These are phyloP conservation scores for Xylaria grammica DNA, from an alignment of 495 filamentous ascomycete genomes.

Conservation along the genomic window DNA sequence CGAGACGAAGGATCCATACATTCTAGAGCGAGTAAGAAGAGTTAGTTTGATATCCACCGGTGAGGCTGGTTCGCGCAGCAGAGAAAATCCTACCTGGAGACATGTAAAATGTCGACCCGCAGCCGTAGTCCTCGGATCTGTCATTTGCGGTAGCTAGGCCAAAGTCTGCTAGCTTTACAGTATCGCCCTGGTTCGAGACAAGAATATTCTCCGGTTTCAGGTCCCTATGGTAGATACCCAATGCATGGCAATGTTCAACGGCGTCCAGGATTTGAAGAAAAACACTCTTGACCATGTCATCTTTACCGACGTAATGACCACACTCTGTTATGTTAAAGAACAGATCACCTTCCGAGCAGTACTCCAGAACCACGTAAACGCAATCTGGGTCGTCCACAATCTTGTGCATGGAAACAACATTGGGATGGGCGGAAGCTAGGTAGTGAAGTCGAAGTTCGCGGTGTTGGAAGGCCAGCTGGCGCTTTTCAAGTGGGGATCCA, in stretches of 20 bases:
- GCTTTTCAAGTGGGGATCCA: slow-evolving; percentile 77
- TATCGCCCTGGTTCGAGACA: slow-evolving; percentile 83
- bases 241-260: slow-evolving; percentile 90
- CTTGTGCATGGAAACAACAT: slow-evolving; percentile 92
- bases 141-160: slow-evolving; percentile 87
- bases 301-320: slow-evolving; percentile 90
- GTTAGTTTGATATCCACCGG: slow-evolving; percentile 34
- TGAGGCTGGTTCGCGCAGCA: slow-evolving; percentile 21
- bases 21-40: slow-evolving; percentile 62
- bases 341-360: slow-evolving; percentile 94
- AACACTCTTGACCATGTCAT: slow-evolving; percentile 80
- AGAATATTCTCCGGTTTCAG: slow-evolving; percentile 98
- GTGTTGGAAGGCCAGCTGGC: slow-evolving; percentile 89
- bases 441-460: slow-evolving; percentile 93
- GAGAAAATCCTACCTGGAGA: slow-evolving; percentile 78
- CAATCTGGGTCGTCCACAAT: slow-evolving; percentile 93
- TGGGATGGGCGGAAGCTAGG: slow-evolving; percentile 82
- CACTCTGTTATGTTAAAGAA: slow-evolving; percentile 97
- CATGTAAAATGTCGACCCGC: slow-evolving; percentile 99
- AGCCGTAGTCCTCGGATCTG: slow-evolving; percentile 91
- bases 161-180: slow-evolving; percentile 96
- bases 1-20: slow-evolving; percentile 86
- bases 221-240: slow-evolving; percentile 96
- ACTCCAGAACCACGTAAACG: slow-evolving; percentile 96
- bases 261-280: slow-evolving; percentile 98